A percentile compares a stretch with the other conserved stretches of the same genome.
Evolutionary conservation across 805 yeast genomes (phyloP).

Genomic region (Lipomyces spencermartinsiae): DNA sequence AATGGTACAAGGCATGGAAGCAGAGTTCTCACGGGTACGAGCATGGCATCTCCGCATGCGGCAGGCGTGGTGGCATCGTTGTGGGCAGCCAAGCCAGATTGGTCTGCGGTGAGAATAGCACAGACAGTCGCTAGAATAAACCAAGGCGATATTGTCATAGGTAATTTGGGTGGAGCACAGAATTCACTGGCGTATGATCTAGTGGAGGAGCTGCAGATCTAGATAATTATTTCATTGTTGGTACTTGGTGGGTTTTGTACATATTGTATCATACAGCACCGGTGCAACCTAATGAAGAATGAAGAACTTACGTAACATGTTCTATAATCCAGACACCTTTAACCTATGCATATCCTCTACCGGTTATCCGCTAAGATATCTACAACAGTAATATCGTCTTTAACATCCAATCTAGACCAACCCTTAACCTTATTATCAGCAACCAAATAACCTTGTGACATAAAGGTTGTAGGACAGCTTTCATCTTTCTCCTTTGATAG

Average conservation of each 20-base stretch:
- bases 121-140: too few species aligned
- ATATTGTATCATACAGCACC: too few species aligned
- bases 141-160: too few species aligned
- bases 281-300: too few species aligned
- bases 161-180: constrained; percentile 5
- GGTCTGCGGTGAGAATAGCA: too few species aligned
- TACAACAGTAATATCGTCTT: constrained; percentile 32
- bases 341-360: neutral
- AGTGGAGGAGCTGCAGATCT: constrained; percentile 10
- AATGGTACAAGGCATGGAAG: too few species aligned
- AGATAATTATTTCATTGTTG: too few species aligned
- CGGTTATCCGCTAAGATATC: constrained; percentile 21
- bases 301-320: neutral
- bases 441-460: constrained; percentile 23
- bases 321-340: neutral
- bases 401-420: constrained; percentile 29
- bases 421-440: constrained; percentile 31
- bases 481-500: constrained; percentile 18
- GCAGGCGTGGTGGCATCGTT: too few species aligned
- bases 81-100: too few species aligned
- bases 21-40: too few species aligned
- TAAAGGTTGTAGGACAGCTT: constrained; percentile 1
- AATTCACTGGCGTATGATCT: constrained; percentile 12
- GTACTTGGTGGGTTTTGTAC: too few species aligned
- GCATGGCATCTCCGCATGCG: too few species aligned